Conservation (phyloP, 176 grass and related monocot species). For the Ensete ventricosum region DNA sequence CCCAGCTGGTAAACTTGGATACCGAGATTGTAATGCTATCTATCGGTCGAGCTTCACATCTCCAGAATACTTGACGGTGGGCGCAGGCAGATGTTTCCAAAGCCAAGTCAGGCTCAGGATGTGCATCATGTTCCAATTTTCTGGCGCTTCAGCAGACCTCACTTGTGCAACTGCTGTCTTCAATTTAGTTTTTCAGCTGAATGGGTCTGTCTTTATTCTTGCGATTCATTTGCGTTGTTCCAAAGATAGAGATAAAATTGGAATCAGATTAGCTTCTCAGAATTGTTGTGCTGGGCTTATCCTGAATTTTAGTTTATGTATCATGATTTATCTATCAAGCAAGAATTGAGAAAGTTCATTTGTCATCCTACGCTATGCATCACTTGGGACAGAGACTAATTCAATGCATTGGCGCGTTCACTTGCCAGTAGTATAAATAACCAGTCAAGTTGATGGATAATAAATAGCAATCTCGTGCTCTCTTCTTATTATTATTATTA, state of each 20-base stretch:
- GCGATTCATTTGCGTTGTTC: not conserved
- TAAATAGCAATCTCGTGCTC: too few species aligned
- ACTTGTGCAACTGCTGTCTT: too few species aligned
- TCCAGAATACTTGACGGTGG: constrained; percentile 9
- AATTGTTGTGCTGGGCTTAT: not conserved
- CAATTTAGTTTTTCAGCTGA: not conserved
- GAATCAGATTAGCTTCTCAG: not conserved
- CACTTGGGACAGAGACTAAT: too few species aligned
- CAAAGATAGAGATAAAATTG: not conserved
- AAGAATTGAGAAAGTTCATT: too few species aligned
- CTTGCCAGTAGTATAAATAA: too few species aligned
- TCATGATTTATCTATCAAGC: too few species aligned
- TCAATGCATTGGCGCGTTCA: too few species aligned
- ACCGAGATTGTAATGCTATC: constrained; percentile 6
- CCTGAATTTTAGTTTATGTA: not conserved
- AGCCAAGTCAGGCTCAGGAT: constrained; percentile 4
- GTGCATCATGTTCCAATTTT: constrained; percentile 12
- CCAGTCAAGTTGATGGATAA: too few species aligned
- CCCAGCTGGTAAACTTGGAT: constrained; percentile 11
- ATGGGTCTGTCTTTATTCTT: not conserved
- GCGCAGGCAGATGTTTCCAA: constrained; percentile 1
- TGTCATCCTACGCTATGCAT: too few species aligned
- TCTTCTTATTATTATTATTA: too few species aligned
- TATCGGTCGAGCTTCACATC: not conserved
- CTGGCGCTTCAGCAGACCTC: constrained; percentile 13